A percentile compares a stretch with the other conserved stretches of the same genome.
phyloP scores from a whole-genome alignment of 805 yeast species.

The Allodekkera sacchari region DNA sequence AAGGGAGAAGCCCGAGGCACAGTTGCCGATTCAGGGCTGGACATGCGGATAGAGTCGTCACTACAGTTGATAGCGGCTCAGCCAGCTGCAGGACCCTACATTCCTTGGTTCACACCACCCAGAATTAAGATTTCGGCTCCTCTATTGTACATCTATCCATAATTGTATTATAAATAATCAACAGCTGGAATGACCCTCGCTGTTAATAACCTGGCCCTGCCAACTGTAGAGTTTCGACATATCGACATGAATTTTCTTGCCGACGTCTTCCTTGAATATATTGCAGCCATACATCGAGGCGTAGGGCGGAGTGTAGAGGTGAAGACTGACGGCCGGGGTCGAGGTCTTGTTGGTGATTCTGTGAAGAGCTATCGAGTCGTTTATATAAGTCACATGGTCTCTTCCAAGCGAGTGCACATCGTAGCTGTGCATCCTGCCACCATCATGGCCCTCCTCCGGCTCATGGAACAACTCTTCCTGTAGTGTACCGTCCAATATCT shows the following conservation, averaged over 20 bases:
- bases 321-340: slow-evolving; percentile 49
- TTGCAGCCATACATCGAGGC: slow-evolving; percentile 53
- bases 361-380: slow-evolving; percentile 61
- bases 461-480: slow-evolving; percentile 48
- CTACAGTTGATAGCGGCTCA: no score
- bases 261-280: slow-evolving; percentile 41
- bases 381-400: slow-evolving; percentile 54
- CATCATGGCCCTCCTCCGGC: slow-evolving; percentile 25
- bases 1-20: no score
- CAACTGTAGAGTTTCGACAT: slow-evolving; percentile 55
- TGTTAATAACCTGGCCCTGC: slow-evolving; percentile 36
- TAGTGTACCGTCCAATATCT: slow-evolving; percentile 51
- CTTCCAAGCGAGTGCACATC: slow-evolving; percentile 17
- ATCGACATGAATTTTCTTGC: slow-evolving; percentile 40
- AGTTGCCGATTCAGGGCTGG: no score
- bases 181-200: slow-evolving; percentile 13
- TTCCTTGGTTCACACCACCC: no score
- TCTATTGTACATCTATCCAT: no score
- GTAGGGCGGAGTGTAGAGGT: slow-evolving; percentile 71
- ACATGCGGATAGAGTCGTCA: no score
- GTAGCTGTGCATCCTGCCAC: neutral
- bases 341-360: slow-evolving; percentile 45
- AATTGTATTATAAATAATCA: no score
- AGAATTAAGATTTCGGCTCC: no score
- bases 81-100: no score